Conservation (phyloP, 495 filamentous ascomycete genomes). For the Daldinia decipiens region DNA sequence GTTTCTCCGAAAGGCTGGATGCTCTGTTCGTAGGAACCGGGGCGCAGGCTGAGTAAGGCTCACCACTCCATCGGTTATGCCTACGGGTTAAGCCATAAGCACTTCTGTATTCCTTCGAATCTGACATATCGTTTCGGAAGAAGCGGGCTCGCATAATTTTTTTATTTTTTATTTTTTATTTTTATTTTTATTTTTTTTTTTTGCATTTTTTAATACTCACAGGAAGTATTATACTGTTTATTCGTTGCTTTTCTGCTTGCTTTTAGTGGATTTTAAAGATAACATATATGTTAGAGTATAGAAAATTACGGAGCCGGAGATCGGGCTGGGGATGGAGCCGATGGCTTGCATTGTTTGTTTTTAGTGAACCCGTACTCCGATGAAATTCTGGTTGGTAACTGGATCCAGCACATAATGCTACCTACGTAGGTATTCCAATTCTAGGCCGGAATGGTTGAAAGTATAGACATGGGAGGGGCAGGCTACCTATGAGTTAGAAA, state of each 20-base stretch:
- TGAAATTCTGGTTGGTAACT: background rate
- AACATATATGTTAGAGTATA: background rate
- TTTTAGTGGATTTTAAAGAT: slow-evolving; percentile 10
- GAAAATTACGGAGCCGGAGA: background rate
- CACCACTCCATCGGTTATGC: slow-evolving; percentile 5
- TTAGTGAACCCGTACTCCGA: background rate
- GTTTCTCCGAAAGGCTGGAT: background rate
- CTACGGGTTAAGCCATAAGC: background rate
- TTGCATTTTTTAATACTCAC: no score
- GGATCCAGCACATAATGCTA: background rate
- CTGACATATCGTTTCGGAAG: slow-evolving; percentile 2
- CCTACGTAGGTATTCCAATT: background rate
- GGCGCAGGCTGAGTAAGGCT: slow-evolving; percentile 23
- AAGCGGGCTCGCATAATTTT: background rate
- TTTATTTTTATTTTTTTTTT: no score
- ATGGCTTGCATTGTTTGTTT: background rate
- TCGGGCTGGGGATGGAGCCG: background rate
- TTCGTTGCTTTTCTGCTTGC: background rate
- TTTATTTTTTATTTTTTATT: no score
- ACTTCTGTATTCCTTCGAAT: background rate
- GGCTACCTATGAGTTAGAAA: background rate
- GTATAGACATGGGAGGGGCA: background rate
- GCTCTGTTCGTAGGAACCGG: background rate
- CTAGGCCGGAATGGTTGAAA: background rate
- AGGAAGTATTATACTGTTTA: background rate